phyloP scores from a whole-genome alignment of 164 flowering plant species.

The Platanus orientalis region DNA sequence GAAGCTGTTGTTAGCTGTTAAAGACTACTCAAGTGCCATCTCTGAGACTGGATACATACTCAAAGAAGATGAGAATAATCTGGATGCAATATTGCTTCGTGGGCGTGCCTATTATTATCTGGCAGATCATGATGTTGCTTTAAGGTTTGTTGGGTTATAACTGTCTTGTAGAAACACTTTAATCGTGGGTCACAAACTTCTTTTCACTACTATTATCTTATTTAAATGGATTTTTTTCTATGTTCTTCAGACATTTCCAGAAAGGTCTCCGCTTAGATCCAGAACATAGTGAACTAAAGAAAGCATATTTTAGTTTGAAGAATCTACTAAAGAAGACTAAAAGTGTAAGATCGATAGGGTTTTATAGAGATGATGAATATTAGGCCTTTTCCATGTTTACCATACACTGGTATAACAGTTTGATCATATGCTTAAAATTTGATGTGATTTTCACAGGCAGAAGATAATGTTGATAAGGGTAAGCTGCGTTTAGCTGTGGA shows the following conservation, averaged over 20 bases:
- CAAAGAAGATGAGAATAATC: constrained; percentile 83
- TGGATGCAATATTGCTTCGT: constrained; percentile 82
- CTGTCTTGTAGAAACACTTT: background rate
- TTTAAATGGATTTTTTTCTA: background rate
- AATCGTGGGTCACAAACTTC: background rate
- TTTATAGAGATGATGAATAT: constrained; percentile 1
- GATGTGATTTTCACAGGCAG: constrained; percentile 62
- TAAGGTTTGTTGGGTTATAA: constrained; percentile 43
- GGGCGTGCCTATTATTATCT: constrained; percentile 96
- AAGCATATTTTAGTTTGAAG: constrained; percentile 94
- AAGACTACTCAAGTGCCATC: constrained; percentile 78
- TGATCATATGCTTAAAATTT: constrained; percentile 8
- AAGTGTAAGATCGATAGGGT: constrained; percentile 53
- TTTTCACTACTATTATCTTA: background rate
- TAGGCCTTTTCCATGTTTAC: background rate
- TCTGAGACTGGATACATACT: constrained; percentile 80
- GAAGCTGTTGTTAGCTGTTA: constrained; percentile 55
- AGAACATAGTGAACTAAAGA: constrained; percentile 87
- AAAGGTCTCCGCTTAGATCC: constrained; percentile 96
- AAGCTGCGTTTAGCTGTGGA: constrained; percentile 88
- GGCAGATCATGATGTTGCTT: constrained; percentile 95
- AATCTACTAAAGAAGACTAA: constrained; percentile 87
- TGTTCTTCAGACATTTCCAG: constrained; percentile 73
- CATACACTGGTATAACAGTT: background rate
- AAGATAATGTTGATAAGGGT: constrained; percentile 81